Conservation (phyloP, 345 rosid species). For the Draba incana region DNA sequence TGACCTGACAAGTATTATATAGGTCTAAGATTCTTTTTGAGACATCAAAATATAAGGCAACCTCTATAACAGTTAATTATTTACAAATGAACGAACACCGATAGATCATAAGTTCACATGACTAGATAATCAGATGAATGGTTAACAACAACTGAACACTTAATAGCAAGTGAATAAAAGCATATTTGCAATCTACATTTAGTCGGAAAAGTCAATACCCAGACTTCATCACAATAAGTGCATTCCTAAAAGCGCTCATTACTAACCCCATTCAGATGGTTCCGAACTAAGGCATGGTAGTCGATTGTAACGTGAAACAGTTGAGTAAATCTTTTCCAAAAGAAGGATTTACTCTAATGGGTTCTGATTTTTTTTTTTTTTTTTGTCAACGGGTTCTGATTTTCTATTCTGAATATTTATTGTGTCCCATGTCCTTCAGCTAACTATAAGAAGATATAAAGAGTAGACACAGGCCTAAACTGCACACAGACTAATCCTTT, state of each 20-base stretch:
- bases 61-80: background rate
- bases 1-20: conserved; percentile 60
- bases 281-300: conserved; percentile 29
- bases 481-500: conserved; percentile 11
- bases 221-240: conserved; percentile 14
- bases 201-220: conserved; percentile 9
- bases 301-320: background rate
- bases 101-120: conserved; percentile 19
- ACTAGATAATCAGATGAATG: conserved; percentile 24
- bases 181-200: conserved; percentile 4
- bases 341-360: conserved; percentile 15
- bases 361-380: too few relatives aligned
- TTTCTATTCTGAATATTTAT: conserved; percentile 3
- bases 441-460: conserved; percentile 6
- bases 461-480: conserved; percentile 5
- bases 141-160: background rate
- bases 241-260: background rate
- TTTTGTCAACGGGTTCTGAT: too few relatives aligned
- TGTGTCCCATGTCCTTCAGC: conserved; percentile 11
- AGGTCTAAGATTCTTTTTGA: conserved; percentile 30
- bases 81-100: conserved; percentile 4
- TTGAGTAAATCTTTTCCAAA: conserved; percentile 6
- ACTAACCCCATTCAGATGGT: conserved; percentile 18
- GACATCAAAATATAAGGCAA: background rate
- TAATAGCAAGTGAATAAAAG: conserved; percentile 26